Evolutionary conservation across 306 rosid species (phyloP), one percentile per base, ranked within the genome.

Genomic region (Prunus dulcis): DNA sequence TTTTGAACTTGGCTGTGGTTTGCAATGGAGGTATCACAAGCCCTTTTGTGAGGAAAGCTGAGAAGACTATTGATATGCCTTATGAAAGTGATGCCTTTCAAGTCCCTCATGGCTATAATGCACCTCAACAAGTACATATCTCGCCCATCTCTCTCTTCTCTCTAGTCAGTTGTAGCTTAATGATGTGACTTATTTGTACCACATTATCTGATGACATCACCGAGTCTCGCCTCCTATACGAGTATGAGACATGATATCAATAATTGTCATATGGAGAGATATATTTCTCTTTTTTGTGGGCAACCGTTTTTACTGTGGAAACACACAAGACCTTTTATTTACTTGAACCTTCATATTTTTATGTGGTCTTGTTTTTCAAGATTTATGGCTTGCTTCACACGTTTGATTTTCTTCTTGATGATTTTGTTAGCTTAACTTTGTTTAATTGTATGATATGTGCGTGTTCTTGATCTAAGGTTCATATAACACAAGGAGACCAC

Each of bases 401-500:
- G 5, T 51, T 17, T 51, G 10, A 0, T 19, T 38, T 38, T 38
- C 43, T 38, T 38, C 43, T 38, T 38, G 43, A 38, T 38, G 22
- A 20, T 15, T 51, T 51, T 14, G 6, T 38, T 38, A 38, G 43
- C 43, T 38, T 51, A 17, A 17, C 0, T 67, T 13, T 56, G 72
- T 56, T 34, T 9, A 12, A 30, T 30, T 50, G 14, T 22, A 65
- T 63, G 70, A 46, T 71, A 20, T 78, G 47, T 74, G 80, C 17
- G 55, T 77, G 30, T 38, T 78, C 15, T 74, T 78, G 55, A 65
- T 73, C 79, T 28, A 73, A 91, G 96, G 97, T 92, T 14, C 96
- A 92, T 75, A 92, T 90, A 71, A 92, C 97, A 47, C 97, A 90
- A 88, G 97, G 97, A 72, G 97, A 90, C 72, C 84, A 61, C n/a